Evolutionary conservation across 2,329 filamentous ascomycete genomes (phyloP), one percentile per base, ranked within the genome.

Genomic region (Pseudovirgaria hyperparasitica): DNA sequence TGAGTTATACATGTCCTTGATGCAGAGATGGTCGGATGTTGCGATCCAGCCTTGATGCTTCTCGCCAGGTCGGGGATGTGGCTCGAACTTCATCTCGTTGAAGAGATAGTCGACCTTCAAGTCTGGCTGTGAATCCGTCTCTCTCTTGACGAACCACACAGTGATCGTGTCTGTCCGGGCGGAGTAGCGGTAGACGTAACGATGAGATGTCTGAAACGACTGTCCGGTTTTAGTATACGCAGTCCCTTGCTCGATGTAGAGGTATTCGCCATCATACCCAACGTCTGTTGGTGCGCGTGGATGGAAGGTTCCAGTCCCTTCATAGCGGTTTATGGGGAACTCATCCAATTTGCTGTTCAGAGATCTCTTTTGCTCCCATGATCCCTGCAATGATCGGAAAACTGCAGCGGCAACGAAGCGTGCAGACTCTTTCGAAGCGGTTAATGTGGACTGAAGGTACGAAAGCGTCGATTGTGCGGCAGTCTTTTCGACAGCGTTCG

Each of bases 111-210:
- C 79, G 0, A 75, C 73, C 9, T 63, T 63, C 28, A 57, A 59
- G 9, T 62, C 52, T n/a, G n/a, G n/a, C n/a, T n/a, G n/a, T n/a
- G n/a, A n/a, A n/a, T n/a, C n/a, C n/a, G n/a, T n/a, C 36, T 81
- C 73, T 10, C 77, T 69, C 36, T 73, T 72, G 20, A 72, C 72
- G 39, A 85, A 85, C 79, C 79, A 86, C 1, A 79, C 72, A 33
- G 70, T 78, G 13, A 86, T 55, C 16, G 48, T 51, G 40, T 84
- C 77, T 2, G 43, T 55, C 7, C 31, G 40, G 36, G 76, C 72
- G 23, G 70, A 60, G 41, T 84, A 85, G 0, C 79, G 68, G 61
- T 79, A 85, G 2, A 82, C 62, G 41, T 86, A 86, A 8, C 78
- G 67, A 13, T 74, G 59, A 8, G 63, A 72, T 0, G 74, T 75